phyloP scores from a whole-genome alignment of 2,329 filamentous ascomycete species.

The Fusarium ambrosium region DNA sequence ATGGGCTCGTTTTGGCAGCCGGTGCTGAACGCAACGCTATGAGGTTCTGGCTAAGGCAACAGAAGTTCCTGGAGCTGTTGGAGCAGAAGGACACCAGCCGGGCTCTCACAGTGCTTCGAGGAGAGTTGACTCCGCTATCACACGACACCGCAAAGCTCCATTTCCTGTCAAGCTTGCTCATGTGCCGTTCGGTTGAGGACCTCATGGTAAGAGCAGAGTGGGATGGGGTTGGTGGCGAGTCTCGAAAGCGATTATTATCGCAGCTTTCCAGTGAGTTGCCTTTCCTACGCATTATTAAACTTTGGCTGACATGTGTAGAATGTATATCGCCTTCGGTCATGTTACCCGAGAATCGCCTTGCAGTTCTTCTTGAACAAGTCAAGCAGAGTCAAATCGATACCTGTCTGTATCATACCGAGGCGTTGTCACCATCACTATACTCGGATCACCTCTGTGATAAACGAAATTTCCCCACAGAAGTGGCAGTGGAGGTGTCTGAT shows the following conservation, averaged over 20 bases:
- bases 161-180: constrained; percentile 88
- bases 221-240: constrained; percentile 84
- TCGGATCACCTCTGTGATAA: constrained; percentile 88
- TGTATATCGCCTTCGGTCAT: constrained; percentile 97
- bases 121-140: constrained; percentile 88
- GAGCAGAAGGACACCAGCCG: constrained; percentile 79
- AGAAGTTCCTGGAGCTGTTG: constrained; percentile 93
- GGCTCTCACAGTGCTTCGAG: constrained; percentile 86
- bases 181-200: constrained; percentile 85
- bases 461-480: constrained; percentile 81
- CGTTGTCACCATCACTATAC: constrained; percentile 84
- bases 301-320: constrained; percentile 60
- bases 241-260: constrained; percentile 80
- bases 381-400: constrained; percentile 86
- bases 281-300: not conserved
- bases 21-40: constrained; percentile 83
- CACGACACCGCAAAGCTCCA: constrained; percentile 84
- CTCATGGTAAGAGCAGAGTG: constrained; percentile 82
- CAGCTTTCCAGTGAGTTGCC: constrained; percentile 81
- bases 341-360: constrained; percentile 92
- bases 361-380: constrained; percentile 83
- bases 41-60: constrained; percentile 89
- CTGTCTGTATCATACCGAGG: constrained; percentile 91
- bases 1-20: constrained; percentile 80
- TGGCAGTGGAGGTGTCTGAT: constrained; percentile 77